phyloP scores from a whole-genome alignment of 2,329 filamentous ascomycete species.

The Orbilia quercus region DNA sequence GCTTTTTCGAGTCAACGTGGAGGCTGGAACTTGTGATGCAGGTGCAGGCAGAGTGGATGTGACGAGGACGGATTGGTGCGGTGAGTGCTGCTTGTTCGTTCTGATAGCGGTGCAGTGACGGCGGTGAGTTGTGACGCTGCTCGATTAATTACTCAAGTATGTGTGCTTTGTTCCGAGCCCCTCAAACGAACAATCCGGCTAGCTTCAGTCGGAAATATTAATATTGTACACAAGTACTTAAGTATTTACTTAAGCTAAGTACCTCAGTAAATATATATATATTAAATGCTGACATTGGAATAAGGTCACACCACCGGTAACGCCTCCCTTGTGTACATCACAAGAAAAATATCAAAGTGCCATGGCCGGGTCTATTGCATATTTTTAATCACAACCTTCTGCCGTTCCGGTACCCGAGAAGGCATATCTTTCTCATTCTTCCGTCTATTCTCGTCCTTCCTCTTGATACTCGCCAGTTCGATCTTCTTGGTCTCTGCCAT shows the following conservation, averaged over 20 bases:
- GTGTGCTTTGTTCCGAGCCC: background rate
- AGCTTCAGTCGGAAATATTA: too few relatives aligned
- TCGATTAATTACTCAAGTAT: background rate
- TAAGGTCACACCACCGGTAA: constrained; percentile 23
- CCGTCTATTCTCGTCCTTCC: constrained; percentile 92
- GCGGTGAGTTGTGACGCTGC: constrained; percentile 3
- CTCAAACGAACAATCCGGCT: too few relatives aligned
- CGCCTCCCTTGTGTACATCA: too few relatives aligned
- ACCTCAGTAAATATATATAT: too few relatives aligned
- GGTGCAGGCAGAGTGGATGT: background rate
- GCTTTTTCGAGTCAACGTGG: background rate
- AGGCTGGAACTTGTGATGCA: constrained; percentile 1
- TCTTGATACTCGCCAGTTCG: constrained; percentile 80
- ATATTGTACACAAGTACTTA: background rate
- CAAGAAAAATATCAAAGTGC: too few relatives aligned
- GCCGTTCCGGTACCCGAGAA: constrained; percentile 77
- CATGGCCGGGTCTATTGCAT: constrained; percentile 9
- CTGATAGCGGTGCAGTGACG: background rate
- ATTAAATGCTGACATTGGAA: too few relatives aligned
- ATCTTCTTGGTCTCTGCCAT: constrained; percentile 81
- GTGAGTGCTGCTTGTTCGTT: background rate
- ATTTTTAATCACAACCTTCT: constrained; percentile 79
- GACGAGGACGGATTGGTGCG: background rate
- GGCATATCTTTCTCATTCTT: constrained; percentile 88
- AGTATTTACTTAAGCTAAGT: too few relatives aligned